Conservation (phyloP, 2,329 filamentous ascomycete species). For the Colletotrichum sp. region DNA sequence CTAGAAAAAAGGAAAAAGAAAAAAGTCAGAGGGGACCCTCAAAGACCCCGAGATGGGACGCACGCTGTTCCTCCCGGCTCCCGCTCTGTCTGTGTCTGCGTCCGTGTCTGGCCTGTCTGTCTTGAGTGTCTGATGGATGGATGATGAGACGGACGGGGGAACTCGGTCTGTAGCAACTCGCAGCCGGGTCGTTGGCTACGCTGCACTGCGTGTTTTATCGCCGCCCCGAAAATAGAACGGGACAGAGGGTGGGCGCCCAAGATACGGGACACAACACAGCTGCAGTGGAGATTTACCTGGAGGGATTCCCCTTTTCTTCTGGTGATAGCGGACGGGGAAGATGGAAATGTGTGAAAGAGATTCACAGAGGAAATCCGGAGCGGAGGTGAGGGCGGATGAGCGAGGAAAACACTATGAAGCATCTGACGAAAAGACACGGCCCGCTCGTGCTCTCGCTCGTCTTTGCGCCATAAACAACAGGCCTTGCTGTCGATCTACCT, state of each 20-base stretch:
- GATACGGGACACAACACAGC: slow-evolving; percentile 5
- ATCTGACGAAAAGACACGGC: not conserved
- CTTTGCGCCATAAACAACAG: not conserved
- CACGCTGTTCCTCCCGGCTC: slow-evolving; percentile 4
- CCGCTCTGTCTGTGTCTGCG: not conserved
- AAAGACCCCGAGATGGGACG: slow-evolving; percentile 10
- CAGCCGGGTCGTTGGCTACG: not conserved
- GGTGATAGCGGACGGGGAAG: not conserved
- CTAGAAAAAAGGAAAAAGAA: not conserved
- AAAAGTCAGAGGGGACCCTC: not conserved
- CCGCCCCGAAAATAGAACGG: slow-evolving; percentile 20
- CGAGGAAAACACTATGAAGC: not conserved
- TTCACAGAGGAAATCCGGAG: slow-evolving; percentile 10
- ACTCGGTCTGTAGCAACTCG: not conserved
- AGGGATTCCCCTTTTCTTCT: slow-evolving; percentile 14
- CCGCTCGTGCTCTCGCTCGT: not conserved
- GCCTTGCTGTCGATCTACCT: not conserved
- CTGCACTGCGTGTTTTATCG: slow-evolving; percentile 18
- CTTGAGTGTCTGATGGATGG: slow-evolving; percentile 9
- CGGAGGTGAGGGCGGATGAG: slow-evolving; percentile 15
- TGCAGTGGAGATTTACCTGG: slow-evolving; percentile 4
- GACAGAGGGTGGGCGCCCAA: not conserved
- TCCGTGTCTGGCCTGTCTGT: not conserved
- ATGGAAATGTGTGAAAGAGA: not conserved
- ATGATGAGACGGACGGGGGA: slow-evolving; percentile 15